These are phyloP conservation scores for Rhizoclosmatium globosum DNA, from an alignment of 192 early-diverging fungal species.

Conservation along the genomic window DNA sequence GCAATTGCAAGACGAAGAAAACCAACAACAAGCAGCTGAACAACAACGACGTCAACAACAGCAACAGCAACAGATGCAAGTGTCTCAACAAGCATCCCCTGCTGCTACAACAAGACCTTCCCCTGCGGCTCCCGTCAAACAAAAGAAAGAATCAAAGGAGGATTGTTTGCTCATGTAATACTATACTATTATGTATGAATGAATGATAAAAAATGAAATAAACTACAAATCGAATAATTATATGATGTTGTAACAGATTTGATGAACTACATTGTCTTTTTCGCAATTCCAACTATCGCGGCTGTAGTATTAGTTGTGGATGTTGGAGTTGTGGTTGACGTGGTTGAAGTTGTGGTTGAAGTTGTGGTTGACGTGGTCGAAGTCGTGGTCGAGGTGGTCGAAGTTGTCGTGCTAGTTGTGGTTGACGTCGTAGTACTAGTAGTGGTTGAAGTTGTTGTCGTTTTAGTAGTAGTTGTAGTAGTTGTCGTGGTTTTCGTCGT, in stretches of 20 bases:
- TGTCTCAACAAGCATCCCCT: neutral
- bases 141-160: constrained; percentile 42
- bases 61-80: constrained; percentile 12
- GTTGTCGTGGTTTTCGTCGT: constrained; percentile 6
- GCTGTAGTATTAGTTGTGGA: constrained; percentile 3
- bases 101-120: neutral
- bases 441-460: neutral
- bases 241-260: constrained; percentile 19
- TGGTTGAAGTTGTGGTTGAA: neutral
- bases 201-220: constrained; percentile 16
- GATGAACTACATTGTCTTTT: neutral
- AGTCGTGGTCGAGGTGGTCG: constrained; percentile 37
- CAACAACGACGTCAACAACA: constrained; percentile 24
- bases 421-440: constrained; percentile 17
- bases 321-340: constrained; percentile 12
- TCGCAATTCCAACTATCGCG: neutral
- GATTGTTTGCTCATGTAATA: neutral
- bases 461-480: neutral
- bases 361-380: constrained; percentile 20
- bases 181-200: no score
- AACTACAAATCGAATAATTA: neutral
- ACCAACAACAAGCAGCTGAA: constrained; percentile 6
- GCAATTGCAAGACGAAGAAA: constrained; percentile 51
- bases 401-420: constrained; percentile 30
- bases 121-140: neutral